Evolutionary conservation across 345 rosid genomes (phyloP).

Genomic region (Diplotaxis tenuifolia): DNA sequence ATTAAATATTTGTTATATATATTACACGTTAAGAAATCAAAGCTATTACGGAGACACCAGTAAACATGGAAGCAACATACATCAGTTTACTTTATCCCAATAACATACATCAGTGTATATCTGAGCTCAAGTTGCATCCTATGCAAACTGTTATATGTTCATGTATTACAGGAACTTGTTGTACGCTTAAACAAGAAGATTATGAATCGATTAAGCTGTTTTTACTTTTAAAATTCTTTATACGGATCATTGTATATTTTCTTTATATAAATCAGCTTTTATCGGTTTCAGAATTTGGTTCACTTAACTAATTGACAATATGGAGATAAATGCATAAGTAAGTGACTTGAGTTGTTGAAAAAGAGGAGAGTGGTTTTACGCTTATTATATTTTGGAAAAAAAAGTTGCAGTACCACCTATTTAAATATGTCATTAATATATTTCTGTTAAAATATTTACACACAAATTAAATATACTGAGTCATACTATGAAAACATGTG

Average conservation of each 20-base stretch:
- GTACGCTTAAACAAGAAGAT: not conserved
- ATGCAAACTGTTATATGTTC: not conserved
- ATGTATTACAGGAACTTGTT: not conserved
- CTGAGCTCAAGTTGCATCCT: not conserved
- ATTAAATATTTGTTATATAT: not conserved
- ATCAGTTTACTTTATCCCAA: not conserved
- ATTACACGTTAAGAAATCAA: not conserved
- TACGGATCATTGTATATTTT: not conserved
- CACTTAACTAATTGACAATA: not conserved
- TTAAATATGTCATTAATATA: too few species aligned
- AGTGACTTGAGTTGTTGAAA: not conserved
- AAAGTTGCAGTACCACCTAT: not conserved
- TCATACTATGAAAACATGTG: slow-evolving; percentile 36
- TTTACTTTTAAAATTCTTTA: not conserved
- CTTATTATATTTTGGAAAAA: not conserved
- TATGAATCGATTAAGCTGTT: not conserved
- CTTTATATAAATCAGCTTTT: not conserved
- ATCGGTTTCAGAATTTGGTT: too few species aligned
- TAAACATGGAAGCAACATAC: not conserved
- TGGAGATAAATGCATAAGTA: not conserved
- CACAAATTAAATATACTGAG: slow-evolving; percentile 9
- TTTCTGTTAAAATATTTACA: too few species aligned
- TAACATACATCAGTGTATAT: not conserved
- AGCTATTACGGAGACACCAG: not conserved
- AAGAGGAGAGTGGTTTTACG: not conserved